Percentiles rank a stretch among this genome's conserved stretches.
These are phyloP conservation scores for Tympanopsis confertula DNA, from an alignment of 2,329 filamentous ascomycete genomes.

Conservation along the genomic window DNA sequence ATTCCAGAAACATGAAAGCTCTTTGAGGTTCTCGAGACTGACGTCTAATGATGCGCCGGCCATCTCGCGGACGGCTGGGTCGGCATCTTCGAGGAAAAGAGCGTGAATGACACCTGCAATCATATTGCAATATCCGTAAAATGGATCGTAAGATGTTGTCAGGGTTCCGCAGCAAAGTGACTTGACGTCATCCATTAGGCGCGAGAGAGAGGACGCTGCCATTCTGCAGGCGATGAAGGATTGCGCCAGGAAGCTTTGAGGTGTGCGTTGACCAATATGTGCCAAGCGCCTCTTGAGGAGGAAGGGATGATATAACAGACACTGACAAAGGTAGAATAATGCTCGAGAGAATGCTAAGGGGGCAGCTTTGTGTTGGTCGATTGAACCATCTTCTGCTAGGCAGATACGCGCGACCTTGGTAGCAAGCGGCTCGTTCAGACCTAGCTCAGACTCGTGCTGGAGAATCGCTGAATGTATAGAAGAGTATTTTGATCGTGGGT, in stretches of 20 bases:
- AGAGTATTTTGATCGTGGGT: conserved; percentile 19
- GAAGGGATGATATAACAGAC: conserved; percentile 22
- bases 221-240: neutral
- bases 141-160: neutral
- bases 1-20: no score
- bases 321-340: conserved; percentile 20
- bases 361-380: conserved; percentile 11
- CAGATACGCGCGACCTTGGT: conserved; percentile 5
- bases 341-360: conserved; percentile 17
- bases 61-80: no score
- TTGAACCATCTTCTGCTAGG: conserved; percentile 3
- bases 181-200: neutral
- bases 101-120: conserved; percentile 2
- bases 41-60: no score
- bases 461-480: conserved; percentile 16
- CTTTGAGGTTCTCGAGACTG: no score
- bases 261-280: neutral
- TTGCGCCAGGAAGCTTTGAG: neutral
- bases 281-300: conserved; percentile 13
- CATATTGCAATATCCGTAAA: conserved; percentile 1
- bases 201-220: neutral
- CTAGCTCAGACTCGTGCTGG: conserved; percentile 16
- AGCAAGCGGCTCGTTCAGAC: conserved; percentile 10
- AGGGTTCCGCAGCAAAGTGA: neutral
- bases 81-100: no score